These are phyloP conservation scores for Ophiocordyceps australis DNA, from an alignment of 2,329 filamentous ascomycete genomes.

Conservation along the genomic window DNA sequence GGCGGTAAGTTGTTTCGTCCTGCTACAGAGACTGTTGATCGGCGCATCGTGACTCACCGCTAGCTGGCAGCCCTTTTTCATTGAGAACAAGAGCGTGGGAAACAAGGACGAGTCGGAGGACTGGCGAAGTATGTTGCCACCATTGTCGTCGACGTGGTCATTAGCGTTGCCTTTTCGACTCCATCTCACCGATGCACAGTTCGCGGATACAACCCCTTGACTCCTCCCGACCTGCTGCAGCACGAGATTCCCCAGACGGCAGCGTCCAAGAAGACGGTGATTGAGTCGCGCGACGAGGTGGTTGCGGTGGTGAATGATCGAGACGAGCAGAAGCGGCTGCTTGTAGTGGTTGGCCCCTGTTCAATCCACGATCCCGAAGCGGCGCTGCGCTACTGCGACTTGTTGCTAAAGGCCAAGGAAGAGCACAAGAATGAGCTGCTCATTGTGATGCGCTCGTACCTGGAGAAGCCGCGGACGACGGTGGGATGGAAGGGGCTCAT, in stretches of 20 bases:
- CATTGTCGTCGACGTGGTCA: no score
- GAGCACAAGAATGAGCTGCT: slow-evolving; percentile 80
- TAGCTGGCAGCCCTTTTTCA: slow-evolving; percentile 40
- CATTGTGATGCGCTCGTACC: slow-evolving; percentile 95
- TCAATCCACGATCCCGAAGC: slow-evolving; percentile 90
- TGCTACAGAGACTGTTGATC: neutral
- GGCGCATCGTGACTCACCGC: slow-evolving; percentile 11
- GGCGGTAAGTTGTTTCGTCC: neutral
- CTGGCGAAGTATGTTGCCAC: slow-evolving; percentile 56
- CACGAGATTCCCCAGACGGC: slow-evolving; percentile 60
- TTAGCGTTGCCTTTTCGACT: neutral
- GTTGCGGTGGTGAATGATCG: slow-evolving; percentile 51
- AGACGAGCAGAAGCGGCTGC: slow-evolving; percentile 38
- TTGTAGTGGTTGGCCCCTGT: slow-evolving; percentile 82
- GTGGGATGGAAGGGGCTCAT: slow-evolving; percentile 98
- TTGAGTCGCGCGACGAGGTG: slow-evolving; percentile 43
- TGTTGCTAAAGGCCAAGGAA: slow-evolving; percentile 62
- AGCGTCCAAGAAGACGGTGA: slow-evolving; percentile 40
- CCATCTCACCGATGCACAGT: slow-evolving; percentile 23
- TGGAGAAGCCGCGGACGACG: slow-evolving; percentile 95
- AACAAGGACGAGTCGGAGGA: slow-evolving; percentile 60
- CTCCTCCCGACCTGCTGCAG: slow-evolving; percentile 83
- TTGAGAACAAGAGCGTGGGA: slow-evolving; percentile 63
- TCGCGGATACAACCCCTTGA: slow-evolving; percentile 84
- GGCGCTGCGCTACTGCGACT: slow-evolving; percentile 83